Evolutionary conservation across 2,329 filamentous ascomycete genomes (phyloP).

Genomic region (Sphaerulina musiva): DNA sequence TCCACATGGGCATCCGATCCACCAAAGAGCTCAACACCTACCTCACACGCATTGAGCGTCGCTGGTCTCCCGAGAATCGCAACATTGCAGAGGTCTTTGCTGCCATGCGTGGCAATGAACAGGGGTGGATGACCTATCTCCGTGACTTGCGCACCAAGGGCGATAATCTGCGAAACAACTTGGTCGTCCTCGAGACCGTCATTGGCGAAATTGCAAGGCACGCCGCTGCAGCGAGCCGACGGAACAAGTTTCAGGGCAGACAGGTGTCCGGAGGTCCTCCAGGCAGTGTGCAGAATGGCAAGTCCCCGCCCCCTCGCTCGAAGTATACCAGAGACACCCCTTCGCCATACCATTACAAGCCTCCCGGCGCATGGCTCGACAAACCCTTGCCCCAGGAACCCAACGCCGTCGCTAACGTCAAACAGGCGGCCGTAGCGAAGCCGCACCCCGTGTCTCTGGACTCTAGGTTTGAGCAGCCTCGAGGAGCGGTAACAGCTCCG

Average conservation of each 20-base stretch:
- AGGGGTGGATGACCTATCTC: conserved; percentile 81
- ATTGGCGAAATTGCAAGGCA: conserved; percentile 80
- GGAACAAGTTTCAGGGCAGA: conserved; percentile 41
- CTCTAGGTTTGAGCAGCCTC: conserved; percentile 22
- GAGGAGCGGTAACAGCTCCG: conserved; percentile 15
- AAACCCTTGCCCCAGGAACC: conserved; percentile 23
- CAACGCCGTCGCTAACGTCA: neutral
- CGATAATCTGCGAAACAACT: conserved; percentile 59
- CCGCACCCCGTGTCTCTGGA: conserved; percentile 22
- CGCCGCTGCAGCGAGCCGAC: conserved; percentile 74
- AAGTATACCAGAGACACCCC: conserved; percentile 14
- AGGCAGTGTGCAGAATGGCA: neutral
- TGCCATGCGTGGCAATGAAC: conserved; percentile 87
- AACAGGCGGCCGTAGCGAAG: conserved; percentile 16
- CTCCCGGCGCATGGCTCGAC: conserved; percentile 17
- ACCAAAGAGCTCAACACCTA: conserved; percentile 73
- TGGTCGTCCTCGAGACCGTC: conserved; percentile 68
- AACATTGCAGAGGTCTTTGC: conserved; percentile 69
- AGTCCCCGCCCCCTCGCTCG: conserved; percentile 12
- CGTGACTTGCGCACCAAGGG: conserved; percentile 67
- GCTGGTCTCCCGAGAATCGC: conserved; percentile 51
- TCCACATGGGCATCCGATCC: conserved; percentile 68
- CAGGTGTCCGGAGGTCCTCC: conserved; percentile 8
- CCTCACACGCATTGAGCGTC: conserved; percentile 52
- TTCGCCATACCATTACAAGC: conserved; percentile 4